These are phyloP conservation scores for Pseudoturritis turrita DNA, from an alignment of 345 rosid genomes.

Conservation along the genomic window DNA sequence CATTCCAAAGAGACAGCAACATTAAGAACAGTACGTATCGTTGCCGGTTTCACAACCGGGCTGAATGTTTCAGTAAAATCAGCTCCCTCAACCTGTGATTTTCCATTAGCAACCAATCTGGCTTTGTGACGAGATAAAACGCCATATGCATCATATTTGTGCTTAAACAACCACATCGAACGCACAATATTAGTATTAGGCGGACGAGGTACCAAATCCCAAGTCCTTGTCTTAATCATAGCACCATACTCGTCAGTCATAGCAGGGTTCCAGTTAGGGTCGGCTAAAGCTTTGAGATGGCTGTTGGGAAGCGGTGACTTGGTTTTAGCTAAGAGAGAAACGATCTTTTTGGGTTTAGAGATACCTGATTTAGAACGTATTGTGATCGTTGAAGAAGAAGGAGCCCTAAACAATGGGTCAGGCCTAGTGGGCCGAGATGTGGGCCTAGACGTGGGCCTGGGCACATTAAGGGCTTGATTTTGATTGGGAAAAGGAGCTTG, in stretches of 20 bases:
- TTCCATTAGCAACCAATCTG: neutral
- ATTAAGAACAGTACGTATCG: neutral
- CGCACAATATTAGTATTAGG: neutral
- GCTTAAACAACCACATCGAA: neutral
- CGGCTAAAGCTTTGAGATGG: neutral
- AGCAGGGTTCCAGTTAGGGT: neutral
- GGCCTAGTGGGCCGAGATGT: too few relatives aligned
- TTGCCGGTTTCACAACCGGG: neutral
- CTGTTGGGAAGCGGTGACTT: neutral
- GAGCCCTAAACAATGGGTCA: neutral
- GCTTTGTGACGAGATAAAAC: neutral
- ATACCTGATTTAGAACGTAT: accelerated
- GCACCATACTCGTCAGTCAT: neutral
- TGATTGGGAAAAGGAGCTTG: too few relatives aligned
- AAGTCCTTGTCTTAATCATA: neutral
- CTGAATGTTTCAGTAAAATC: neutral
- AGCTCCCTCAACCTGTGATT: neutral
- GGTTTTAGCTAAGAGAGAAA: neutral
- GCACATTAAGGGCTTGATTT: too few relatives aligned
- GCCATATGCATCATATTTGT: neutral
- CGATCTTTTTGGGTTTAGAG: neutral
- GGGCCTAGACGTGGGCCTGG: too few relatives aligned
- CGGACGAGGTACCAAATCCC: neutral
- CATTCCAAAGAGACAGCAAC: neutral
- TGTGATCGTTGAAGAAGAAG: too few relatives aligned